Evolutionary conservation across 495 filamentous ascomycete genomes (phyloP).

Genomic region (Saxophila tyrrhenica): DNA sequence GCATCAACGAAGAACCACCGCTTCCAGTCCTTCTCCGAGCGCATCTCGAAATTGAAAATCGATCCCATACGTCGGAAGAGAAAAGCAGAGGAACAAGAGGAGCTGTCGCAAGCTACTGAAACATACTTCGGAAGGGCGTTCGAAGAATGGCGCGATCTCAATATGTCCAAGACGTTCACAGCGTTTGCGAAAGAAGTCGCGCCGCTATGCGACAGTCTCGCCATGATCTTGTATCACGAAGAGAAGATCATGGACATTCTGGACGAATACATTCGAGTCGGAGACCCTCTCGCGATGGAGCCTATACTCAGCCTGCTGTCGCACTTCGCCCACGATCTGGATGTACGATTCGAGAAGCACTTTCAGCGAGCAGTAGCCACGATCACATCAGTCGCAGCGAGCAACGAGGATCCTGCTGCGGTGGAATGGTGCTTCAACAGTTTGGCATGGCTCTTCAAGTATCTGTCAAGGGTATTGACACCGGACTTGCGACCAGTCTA

Average conservation of each 20-base stretch:
- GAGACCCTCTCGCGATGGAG: conserved; percentile 66
- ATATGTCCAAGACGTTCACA: conserved; percentile 69
- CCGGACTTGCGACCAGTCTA: conserved; percentile 76
- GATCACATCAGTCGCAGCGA: conserved; percentile 52
- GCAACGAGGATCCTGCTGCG: conserved; percentile 57
- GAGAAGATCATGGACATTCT: conserved; percentile 70
- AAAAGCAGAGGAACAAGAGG: conserved; percentile 63
- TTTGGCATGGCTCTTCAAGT: conserved; percentile 94
- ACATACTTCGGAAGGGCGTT: conserved; percentile 76
- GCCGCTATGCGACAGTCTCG: conserved; percentile 74
- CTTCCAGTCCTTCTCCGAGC: conserved; percentile 85
- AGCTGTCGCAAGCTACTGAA: conserved; percentile 45
- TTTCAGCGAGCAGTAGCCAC: conserved; percentile 60
- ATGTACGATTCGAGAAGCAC: conserved; percentile 76
- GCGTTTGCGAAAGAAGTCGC: conserved; percentile 59
- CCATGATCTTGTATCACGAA: conserved; percentile 81
- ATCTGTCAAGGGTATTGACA: conserved; percentile 72
- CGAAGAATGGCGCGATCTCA: conserved; percentile 82
- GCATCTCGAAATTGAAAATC: conserved; percentile 86
- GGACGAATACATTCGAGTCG: conserved; percentile 62
- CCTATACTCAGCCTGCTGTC: conserved; percentile 73
- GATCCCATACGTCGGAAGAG: conserved; percentile 83
- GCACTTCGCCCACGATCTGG: conserved; percentile 86
- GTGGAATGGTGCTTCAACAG: conserved; percentile 95
- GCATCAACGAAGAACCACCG: conserved; percentile 67